Percentiles rank a stretch among this genome's conserved stretches.
These are phyloP conservation scores for Backusella sp. DNA, from an alignment of 192 early-diverging fungal species.

Conservation along the genomic window DNA sequence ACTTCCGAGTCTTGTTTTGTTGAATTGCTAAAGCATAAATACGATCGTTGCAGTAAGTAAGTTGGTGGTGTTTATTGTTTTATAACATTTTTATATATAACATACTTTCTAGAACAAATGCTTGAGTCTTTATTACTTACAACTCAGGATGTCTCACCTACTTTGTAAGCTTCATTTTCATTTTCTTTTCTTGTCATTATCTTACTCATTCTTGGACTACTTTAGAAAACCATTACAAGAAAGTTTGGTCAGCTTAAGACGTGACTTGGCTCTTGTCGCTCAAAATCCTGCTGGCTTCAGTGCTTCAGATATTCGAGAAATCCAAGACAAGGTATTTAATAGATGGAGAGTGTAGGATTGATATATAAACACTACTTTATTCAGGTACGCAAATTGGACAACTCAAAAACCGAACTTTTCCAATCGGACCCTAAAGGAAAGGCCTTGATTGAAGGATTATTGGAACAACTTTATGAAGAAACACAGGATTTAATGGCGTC, in stretches of 20 bases:
- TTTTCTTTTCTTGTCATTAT: background rate
- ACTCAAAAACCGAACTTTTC: conserved; percentile 70
- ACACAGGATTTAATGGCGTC: conserved; percentile 63
- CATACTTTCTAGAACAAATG: conserved; percentile 4
- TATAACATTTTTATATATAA: background rate
- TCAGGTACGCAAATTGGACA: conserved; percentile 71
- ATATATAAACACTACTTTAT: background rate
- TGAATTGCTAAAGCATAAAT: conserved; percentile 44
- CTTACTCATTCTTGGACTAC: background rate
- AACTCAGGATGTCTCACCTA: conserved; percentile 42
- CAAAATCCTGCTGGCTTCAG: conserved; percentile 33
- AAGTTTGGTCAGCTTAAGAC: conserved; percentile 68
- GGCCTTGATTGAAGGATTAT: conserved; percentile 74
- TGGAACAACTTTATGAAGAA: conserved; percentile 86
- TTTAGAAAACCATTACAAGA: conserved; percentile 66
- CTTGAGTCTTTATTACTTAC: conserved; percentile 6
- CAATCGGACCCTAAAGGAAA: conserved; percentile 64
- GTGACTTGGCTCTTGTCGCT: conserved; percentile 50
- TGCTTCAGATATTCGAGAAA: conserved; percentile 43
- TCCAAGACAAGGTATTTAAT: conserved; percentile 63
- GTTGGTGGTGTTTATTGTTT: background rate
- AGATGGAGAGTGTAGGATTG: background rate
- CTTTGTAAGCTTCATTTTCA: conserved; percentile 38
- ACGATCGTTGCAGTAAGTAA: conserved; percentile 36
- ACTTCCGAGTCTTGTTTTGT: conserved; percentile 39